Conservation (phyloP, 306 rosid species). For the Malus sieversii region DNA sequence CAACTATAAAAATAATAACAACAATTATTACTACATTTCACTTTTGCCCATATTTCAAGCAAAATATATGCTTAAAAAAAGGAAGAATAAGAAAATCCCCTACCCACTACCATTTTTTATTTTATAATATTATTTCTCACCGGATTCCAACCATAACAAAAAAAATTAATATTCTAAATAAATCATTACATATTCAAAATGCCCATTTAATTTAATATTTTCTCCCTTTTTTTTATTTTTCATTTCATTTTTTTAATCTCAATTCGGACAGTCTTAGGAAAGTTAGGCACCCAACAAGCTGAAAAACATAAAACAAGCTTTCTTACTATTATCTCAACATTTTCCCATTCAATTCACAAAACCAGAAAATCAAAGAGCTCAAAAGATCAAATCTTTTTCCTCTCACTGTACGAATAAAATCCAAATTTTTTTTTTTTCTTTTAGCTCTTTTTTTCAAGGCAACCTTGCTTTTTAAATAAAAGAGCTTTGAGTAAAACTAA, state of each 20-base stretch:
- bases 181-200: slow-evolving; percentile 32
- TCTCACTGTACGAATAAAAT: slow-evolving; percentile 19
- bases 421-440: slow-evolving; percentile 23
- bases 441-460: slow-evolving; percentile 17
- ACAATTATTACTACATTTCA: slow-evolving; percentile 33
- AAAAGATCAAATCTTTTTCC: slow-evolving; percentile 28
- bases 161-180: slow-evolving; percentile 28
- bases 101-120: slow-evolving; percentile 52
- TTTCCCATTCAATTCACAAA: slow-evolving; percentile 47
- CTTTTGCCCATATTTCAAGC: slow-evolving; percentile 40
- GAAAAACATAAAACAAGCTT: slow-evolving; percentile 44
- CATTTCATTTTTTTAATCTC: slow-evolving; percentile 44
- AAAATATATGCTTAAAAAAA: slow-evolving; percentile 15
- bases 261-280: slow-evolving; percentile 57
- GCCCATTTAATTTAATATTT: slow-evolving; percentile 31
- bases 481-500: slow-evolving; percentile 10
- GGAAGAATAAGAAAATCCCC: slow-evolving; percentile 40
- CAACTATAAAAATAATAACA: slow-evolving; percentile 11
- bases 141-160: slow-evolving; percentile 71
- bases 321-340: slow-evolving; percentile 49
- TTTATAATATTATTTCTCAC: slow-evolving; percentile 38
- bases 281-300: slow-evolving; percentile 71
- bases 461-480: slow-evolving; percentile 12
- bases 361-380: slow-evolving; percentile 27
- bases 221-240: slow-evolving; percentile 17